Evolutionary conservation across 2,329 filamentous ascomycete species (phyloP).

Genomic region (Pseudogymnoascus sp.): DNA sequence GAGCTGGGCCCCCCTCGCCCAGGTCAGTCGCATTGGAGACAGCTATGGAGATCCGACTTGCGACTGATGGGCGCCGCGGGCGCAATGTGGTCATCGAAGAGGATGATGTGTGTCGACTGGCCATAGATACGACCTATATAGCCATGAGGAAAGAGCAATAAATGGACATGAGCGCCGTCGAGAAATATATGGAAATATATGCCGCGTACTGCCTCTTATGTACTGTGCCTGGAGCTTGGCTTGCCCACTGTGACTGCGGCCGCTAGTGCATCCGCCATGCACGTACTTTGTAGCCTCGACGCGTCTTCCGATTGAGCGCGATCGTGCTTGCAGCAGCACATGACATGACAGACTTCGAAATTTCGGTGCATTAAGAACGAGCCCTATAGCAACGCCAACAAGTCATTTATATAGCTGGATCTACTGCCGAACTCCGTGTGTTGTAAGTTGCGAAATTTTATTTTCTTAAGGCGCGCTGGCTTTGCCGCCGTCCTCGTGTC

Average conservation of each 20-base stretch:
- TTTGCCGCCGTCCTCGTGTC: not conserved
- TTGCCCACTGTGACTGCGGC: not conserved
- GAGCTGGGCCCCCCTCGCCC: constrained; percentile 45
- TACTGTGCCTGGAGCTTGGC: constrained; percentile 7
- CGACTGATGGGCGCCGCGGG: not conserved
- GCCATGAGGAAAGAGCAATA: constrained; percentile 2
- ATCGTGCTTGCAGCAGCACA: not conserved
- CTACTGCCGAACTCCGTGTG: not conserved
- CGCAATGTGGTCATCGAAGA: constrained; percentile 1
- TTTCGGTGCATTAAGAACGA: not conserved
- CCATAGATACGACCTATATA: constrained; percentile 3
- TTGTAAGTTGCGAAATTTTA: not conserved
- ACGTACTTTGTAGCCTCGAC: constrained; percentile 1
- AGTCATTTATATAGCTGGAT: not conserved
- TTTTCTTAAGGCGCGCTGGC: not conserved
- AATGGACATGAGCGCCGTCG: not conserved
- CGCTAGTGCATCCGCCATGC: not conserved
- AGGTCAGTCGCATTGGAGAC: constrained; percentile 37
- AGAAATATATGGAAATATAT: not conserved
- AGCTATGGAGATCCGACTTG: constrained; percentile 2
- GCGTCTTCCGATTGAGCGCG: constrained; percentile 1
- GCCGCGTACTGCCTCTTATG: not conserved
- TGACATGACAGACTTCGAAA: constrained; percentile 2
- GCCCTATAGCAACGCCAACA: not conserved
- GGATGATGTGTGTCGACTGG: constrained; percentile 1